Evolutionary conservation across 805 yeast genomes (phyloP), one percentile per base, ranked within the genome.

Genomic region (Starmerella geochares): DNA sequence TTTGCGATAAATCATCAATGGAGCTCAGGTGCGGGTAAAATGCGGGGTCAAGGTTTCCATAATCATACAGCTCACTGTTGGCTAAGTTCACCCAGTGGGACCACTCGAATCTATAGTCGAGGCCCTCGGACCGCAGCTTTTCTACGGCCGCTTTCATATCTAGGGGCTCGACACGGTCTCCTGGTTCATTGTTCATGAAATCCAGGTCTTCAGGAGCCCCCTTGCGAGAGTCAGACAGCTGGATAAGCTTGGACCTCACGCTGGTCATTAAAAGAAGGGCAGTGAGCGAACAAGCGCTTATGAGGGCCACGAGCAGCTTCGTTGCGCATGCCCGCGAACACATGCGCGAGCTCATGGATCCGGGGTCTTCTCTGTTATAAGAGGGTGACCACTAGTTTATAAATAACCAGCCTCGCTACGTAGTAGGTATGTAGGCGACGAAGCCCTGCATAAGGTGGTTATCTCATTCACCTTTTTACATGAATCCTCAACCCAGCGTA

Each of bases 81-180:
- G 47, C 23, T 9, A 58, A 50, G 42, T 60, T 62, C 16, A 57
- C 28, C 62, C 62, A 59, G 41, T 59, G 56, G 9, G 43, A 16
- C 64, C 64, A 60, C 10, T 52, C 40, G 44, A 60, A 59, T n/a
- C 23, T 42, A 40, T 41, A 45, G 11, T 33, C 41, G 2, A 32
- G 16, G 20, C 39, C 44, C 25, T 31, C 32, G 19, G 25, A 14
- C n/a, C 38, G 36, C 4, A 39, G 21, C 23, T 23, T 14, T 17
- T 13, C 29, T 6, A 42, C 5, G 4, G 37, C 20, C 1, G n/a
- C 21, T 20, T 11, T 13, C 16, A 17, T 16, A 16, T 40, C 23
- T 7, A 27, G 33, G 10, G 44, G 33, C 32, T 25, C 24, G 23
- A 25, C 44, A 3, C 33, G 33, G 23, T 20, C 31, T 4, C 21